Evolutionary conservation across 2,329 filamentous ascomycete species (phyloP).

Genomic region (Colletotrichum sojae): DNA sequence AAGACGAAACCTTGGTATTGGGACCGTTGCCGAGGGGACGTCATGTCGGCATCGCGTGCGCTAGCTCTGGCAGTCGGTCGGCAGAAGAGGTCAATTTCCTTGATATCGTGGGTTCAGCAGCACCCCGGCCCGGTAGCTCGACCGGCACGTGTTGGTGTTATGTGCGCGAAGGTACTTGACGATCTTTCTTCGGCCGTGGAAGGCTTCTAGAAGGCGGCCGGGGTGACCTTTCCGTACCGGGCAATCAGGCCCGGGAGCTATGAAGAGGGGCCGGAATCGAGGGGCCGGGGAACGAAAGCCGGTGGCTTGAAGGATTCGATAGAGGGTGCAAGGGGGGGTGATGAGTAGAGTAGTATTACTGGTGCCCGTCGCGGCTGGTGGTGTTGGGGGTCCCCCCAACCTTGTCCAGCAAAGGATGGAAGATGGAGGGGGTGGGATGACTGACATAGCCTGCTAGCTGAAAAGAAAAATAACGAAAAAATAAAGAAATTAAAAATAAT

Average conservation of each 20-base stretch:
- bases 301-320: conserved; percentile 8
- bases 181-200: conserved; percentile 16
- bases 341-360: too few relatives aligned
- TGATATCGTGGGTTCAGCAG: conserved; percentile 1
- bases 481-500: conserved; percentile 9
- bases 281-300: conserved; percentile 29
- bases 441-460: not conserved
- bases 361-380: too few relatives aligned
- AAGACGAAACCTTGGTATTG: conserved; percentile 8
- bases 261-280: conserved; percentile 29
- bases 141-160: conserved; percentile 14
- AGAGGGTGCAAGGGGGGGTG: not conserved
- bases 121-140: conserved; percentile 5
- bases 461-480: not conserved
- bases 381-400: not conserved
- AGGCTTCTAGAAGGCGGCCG: conserved; percentile 34
- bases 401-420: not conserved
- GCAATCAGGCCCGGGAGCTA: conserved; percentile 24
- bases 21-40: not conserved
- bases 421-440: conserved; percentile 2
- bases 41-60: not conserved
- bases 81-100: conserved; percentile 10
- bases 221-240: conserved; percentile 22
- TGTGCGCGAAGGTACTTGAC: not conserved
- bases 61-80: not conserved